Base-by-base conservation (phyloP, 2,329 filamentous ascomycete genomes). In the Colletotrichum siamense region DNA sequence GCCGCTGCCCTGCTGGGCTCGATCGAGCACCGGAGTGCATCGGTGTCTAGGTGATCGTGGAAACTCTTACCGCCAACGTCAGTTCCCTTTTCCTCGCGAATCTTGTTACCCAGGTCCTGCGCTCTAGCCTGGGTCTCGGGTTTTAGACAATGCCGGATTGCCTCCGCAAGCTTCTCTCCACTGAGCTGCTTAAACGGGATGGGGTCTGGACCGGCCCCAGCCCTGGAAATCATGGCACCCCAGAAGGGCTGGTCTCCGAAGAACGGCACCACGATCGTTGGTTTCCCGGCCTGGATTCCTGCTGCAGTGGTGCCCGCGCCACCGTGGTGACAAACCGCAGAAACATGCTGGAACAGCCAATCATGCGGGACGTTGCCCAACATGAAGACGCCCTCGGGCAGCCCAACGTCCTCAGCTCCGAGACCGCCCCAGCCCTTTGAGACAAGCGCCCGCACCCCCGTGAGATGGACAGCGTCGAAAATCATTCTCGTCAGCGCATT, bases 401-500 rank as follows among this genome's bases (percentile, higher is more conserved):
- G 85, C 2, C 90, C 90, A 5, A 94, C 82, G 36, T 92, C 88
- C 79, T 95, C 94, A 0, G 91, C 94, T 34, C 95, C 95, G 9
- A 98, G 88, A 1, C 95, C 95, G 65, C 95, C 95, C 96, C 95
- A 98, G 18, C 95, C 96, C 81, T 96, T 96, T 0, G 95, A 96
- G 1, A 98, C 93, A 1, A 98, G 86, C 3, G 95, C 95, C 73
- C 95, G 89, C n/a, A 95, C 90, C 2, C 94, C 94, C 1, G 93
- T 89, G 12, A 89, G 87, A 68, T 88, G 86, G 4, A 96, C 88
- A 2, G 95, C 94, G 16, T 94, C 92, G 72, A 96, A 95, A 9
- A 96, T 94, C 74, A 93, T 89, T 24, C 89, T 86, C 0, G 95
- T 96, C 84, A 96, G 90, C 1, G 87, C 91, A 74, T 94, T 91